Evolutionary conservation across 78 protist species (phyloP).

Genomic region (Dictyostelium citrinum): DNA sequence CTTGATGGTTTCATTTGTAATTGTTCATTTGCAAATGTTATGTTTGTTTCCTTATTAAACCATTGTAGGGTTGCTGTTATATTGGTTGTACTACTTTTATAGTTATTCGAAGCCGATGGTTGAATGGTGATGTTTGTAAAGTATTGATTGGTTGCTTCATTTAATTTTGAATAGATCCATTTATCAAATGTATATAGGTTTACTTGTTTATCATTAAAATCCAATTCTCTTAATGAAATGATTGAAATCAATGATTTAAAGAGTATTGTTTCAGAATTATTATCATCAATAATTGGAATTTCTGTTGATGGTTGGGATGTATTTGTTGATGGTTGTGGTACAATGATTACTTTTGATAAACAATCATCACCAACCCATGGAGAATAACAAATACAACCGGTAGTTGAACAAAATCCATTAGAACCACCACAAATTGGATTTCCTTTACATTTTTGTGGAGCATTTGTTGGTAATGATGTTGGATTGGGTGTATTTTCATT

Average conservation of each 20-base stretch:
- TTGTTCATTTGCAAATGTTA: constrained; percentile 20
- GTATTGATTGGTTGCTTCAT: background rate
- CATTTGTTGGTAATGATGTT: background rate
- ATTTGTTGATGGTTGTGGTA: background rate
- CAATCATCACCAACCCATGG: constrained; percentile 8
- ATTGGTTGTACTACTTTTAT: background rate
- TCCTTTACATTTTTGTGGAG: background rate
- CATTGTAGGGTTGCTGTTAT: background rate
- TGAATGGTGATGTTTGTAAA: background rate
- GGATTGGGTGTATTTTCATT: background rate
- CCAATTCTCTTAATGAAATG: background rate
- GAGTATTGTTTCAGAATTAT: background rate
- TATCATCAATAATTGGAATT: background rate
- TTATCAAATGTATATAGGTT: background rate
- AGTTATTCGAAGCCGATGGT: background rate
- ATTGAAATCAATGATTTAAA: background rate
- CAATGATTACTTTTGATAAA: background rate
- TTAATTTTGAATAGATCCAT: background rate
- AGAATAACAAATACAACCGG: background rate
- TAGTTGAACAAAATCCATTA: background rate
- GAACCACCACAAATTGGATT: background rate
- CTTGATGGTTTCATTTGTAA: background rate
- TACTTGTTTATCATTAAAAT: background rate
- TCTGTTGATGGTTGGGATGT: background rate
- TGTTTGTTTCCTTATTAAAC: background rate